Conservation (phyloP, 352 stramenopile species). For the Phytophthora quininea region DNA sequence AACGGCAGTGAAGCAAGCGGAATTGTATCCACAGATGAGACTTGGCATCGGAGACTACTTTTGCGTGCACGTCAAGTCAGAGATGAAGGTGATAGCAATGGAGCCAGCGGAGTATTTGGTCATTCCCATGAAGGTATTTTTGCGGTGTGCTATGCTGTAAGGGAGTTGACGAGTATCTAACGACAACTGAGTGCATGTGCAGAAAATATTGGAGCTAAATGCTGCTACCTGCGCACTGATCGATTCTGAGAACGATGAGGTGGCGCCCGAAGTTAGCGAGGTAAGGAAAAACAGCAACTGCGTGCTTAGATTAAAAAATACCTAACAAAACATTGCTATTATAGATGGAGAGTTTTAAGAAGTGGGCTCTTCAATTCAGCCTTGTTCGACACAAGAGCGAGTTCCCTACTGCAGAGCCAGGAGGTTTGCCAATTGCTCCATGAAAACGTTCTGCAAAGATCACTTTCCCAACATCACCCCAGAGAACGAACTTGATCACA, state of each 20-base stretch:
- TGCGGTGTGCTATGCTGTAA: not conserved
- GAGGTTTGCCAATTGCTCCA: constrained; percentile 57
- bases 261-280: constrained; percentile 44
- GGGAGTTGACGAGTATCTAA: too few relatives aligned
- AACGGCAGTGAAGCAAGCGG: constrained; percentile 51
- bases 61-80: constrained; percentile 38
- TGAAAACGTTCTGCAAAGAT: constrained; percentile 80
- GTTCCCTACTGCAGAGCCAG: constrained; percentile 37
- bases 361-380: constrained; percentile 73
- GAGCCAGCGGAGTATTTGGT: constrained; percentile 68
- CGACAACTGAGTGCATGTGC: not conserved
- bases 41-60: constrained; percentile 81
- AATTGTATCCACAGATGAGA: constrained; percentile 58
- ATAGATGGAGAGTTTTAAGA: constrained; percentile 78
- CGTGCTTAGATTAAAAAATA: not conserved
- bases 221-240: constrained; percentile 39
- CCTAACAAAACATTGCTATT: not conserved
- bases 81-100: constrained; percentile 72
- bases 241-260: constrained; percentile 47
- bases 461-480: constrained; percentile 76
- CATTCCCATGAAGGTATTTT: constrained; percentile 51
- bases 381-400: constrained; percentile 48
- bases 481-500: constrained; percentile 81
- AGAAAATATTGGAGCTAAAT: constrained; percentile 45
- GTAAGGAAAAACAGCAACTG: constrained; percentile 12